These are phyloP conservation scores for Microcyclospora pomicola DNA, from an alignment of 2,329 filamentous ascomycete genomes.

Conservation along the genomic window DNA sequence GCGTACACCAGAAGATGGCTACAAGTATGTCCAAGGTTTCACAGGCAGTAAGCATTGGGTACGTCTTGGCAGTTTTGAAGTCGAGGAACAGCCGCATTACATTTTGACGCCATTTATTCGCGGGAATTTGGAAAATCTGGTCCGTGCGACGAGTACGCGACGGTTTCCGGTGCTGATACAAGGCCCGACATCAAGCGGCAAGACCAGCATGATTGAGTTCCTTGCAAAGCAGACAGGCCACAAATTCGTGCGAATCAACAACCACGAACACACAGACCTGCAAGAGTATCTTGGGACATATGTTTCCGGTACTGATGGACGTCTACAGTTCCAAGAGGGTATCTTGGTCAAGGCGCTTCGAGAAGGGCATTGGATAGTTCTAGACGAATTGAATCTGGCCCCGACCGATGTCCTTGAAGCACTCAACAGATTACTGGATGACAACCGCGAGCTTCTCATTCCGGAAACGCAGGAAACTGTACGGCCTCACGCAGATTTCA, in stretches of 20 bases:
- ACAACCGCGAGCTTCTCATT: conserved; percentile 89
- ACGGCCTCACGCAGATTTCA: conserved; percentile 84
- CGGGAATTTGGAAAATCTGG: conserved; percentile 85
- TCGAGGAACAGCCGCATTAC: conserved; percentile 70
- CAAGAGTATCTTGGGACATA: conserved; percentile 97
- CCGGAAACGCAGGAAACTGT: conserved; percentile 94
- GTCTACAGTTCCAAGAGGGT: conserved; percentile 82
- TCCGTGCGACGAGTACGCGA: conserved; percentile 81
- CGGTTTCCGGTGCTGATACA: conserved; percentile 91
- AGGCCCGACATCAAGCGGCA: conserved; percentile 90
- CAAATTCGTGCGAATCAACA: conserved; percentile 96
- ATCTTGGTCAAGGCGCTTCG: conserved; percentile 83
- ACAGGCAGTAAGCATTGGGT: conserved; percentile 49
- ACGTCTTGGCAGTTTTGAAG: conserved; percentile 53
- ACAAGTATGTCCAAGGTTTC: conserved; percentile 52
- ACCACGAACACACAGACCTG: conserved; percentile 95
- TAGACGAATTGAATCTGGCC: conserved; percentile 93
- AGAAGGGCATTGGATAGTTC: conserved; percentile 92
- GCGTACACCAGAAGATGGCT: conserved; percentile 61
- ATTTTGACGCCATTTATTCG: conserved; percentile 95
- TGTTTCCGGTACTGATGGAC: conserved; percentile 70
- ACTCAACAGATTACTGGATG: conserved; percentile 84
- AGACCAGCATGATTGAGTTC: conserved; percentile 99
- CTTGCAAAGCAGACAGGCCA: conserved; percentile 94
- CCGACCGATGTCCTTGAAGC: conserved; percentile 95